Evolutionary conservation across 1,139 yeast species (phyloP).

Genomic region (Dujonia santamariae): DNA sequence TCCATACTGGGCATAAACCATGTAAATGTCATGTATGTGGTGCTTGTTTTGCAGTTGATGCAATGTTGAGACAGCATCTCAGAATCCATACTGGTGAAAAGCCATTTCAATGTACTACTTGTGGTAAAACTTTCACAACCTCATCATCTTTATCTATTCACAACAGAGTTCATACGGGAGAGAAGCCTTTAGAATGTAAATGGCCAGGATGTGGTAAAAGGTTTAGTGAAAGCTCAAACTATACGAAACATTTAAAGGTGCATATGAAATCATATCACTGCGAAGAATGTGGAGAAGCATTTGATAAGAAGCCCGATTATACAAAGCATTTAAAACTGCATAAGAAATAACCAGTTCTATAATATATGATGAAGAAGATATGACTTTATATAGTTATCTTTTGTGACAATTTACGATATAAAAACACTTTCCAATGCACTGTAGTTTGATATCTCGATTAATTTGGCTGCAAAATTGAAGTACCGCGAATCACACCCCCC

Average conservation of each 20-base stretch:
- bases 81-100: slow-evolving; percentile 87
- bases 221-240: slow-evolving; percentile 85
- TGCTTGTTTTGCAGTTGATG: slow-evolving; percentile 64
- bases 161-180: slow-evolving; percentile 50
- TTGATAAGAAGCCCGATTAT: slow-evolving; percentile 41
- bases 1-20: slow-evolving; percentile 84
- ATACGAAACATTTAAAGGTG: slow-evolving; percentile 81
- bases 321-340: slow-evolving; percentile 34
- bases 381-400: too few species aligned
- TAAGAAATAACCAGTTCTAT: too few species aligned
- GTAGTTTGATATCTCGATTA: too few species aligned
- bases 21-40: slow-evolving; percentile 67
- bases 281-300: slow-evolving; percentile 48
- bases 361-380: too few species aligned
- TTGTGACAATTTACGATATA: too few species aligned
- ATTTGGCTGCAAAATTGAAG: too few species aligned
- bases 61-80: slow-evolving; percentile 69
- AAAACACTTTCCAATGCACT: too few species aligned
- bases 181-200: slow-evolving; percentile 79
- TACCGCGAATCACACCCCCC: too few species aligned
- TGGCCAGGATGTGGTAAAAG: slow-evolving; percentile 79
- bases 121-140: slow-evolving; percentile 53
- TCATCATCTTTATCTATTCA: slow-evolving; percentile 54
- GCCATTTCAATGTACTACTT: slow-evolving; percentile 46
- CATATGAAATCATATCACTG: slow-evolving; percentile 56